These are phyloP conservation scores for Polygonum maritimum DNA, from an alignment of 148 eudicot genomes.

Conservation along the genomic window DNA sequence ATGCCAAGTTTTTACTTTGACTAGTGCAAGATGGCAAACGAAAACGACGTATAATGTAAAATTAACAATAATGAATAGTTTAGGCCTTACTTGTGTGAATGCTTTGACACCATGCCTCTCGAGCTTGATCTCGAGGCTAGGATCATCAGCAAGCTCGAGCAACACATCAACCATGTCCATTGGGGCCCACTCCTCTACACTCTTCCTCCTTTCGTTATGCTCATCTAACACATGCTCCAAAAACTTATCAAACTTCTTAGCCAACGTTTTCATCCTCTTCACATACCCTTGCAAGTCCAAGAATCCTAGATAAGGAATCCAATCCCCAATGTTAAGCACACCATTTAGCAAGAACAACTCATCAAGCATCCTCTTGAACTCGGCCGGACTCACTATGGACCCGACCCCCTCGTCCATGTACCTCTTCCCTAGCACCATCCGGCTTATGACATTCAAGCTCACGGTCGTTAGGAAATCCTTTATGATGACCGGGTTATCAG, in stretches of 20 bases:
- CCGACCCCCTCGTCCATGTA: conserved; percentile 31
- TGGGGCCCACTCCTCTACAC: conserved; percentile 24
- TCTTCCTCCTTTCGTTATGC: conserved; percentile 38
- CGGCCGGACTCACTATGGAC: conserved; percentile 42
- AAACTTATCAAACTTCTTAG: conserved; percentile 70
- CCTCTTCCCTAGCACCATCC: conserved; percentile 79
- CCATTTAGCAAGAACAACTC: conserved; percentile 83
- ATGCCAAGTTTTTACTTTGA: neutral
- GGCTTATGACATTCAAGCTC: conserved; percentile 74
- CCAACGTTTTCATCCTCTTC: conserved; percentile 80
- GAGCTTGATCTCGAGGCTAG: conserved; percentile 62
- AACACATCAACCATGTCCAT: conserved; percentile 83
- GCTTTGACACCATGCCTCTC: conserved; percentile 85
- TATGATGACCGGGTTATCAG: conserved; percentile 16
- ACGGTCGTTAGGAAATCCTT: conserved; percentile 56
- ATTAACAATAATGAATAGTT: neutral
- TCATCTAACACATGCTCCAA: conserved; percentile 86
- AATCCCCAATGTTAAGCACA: conserved; percentile 77
- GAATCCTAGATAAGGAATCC: conserved; percentile 55
- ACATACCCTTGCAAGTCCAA: conserved; percentile 88
- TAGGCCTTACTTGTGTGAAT: conserved; percentile 56
- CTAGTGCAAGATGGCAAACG: neutral
- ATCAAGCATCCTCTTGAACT: conserved; percentile 82
- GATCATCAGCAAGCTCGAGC: conserved; percentile 70
- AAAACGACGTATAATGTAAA: neutral